These are phyloP conservation scores for Tulasnella sp. DNA, from an alignment of 768 basidiomycete species.

Conservation along the genomic window DNA sequence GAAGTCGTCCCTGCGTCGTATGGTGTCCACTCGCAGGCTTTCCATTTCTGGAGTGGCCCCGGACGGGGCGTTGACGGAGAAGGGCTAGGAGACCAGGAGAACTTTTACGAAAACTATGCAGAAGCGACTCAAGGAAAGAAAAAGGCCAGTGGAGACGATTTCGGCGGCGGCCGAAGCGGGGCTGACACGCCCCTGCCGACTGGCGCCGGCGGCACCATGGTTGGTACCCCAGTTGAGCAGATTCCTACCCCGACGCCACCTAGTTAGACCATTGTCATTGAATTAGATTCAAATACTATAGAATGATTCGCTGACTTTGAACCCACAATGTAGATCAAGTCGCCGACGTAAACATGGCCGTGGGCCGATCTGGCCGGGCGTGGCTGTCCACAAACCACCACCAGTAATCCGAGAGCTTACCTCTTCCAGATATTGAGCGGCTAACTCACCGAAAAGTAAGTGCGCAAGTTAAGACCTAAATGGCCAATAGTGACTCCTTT, in stretches of 20 bases:
- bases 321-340: neutral
- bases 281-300: neutral
- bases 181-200: neutral
- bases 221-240: neutral
- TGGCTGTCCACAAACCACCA: neutral
- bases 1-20: slow-evolving; percentile 88
- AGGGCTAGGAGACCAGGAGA: slow-evolving; percentile 52
- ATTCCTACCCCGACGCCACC: neutral
- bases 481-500: neutral
- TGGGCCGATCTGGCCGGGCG: neutral
- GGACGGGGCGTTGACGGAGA: slow-evolving; percentile 50
- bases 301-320: neutral
- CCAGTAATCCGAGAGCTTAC: neutral
- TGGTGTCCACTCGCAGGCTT: slow-evolving; percentile 81
- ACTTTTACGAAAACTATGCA: slow-evolving; percentile 81
- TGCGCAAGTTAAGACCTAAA: neutral
- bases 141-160: neutral
- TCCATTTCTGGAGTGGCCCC: slow-evolving; percentile 89
- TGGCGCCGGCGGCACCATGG: neutral
- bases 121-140: slow-evolving; percentile 18
- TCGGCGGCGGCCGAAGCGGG: neutral
- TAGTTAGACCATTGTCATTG: neutral
- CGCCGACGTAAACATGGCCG: neutral
- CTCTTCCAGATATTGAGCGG: neutral
- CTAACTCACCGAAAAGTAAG: neutral